Percentiles rank a stretch among this genome's conserved stretches.
Evolutionary conservation across 306 rosid genomes (phyloP).

Genomic region (Abrus pulchellus): DNA sequence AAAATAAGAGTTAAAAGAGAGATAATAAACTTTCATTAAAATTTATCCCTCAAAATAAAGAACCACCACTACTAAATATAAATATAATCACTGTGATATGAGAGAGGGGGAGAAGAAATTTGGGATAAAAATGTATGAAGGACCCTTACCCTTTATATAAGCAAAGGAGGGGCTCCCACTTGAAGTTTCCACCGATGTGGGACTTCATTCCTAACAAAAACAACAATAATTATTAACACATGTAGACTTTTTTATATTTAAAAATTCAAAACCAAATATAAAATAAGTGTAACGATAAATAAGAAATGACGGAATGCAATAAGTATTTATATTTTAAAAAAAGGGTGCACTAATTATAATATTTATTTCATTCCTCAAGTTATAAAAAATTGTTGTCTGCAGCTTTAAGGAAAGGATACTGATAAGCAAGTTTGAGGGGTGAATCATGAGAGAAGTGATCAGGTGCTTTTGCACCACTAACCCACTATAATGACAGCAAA

Average conservation of each 20-base stretch:
- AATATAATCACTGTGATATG: too few relatives aligned
- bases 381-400: slow-evolving; percentile 36
- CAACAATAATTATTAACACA: neutral
- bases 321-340: neutral
- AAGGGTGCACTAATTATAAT: neutral
- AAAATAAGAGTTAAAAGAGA: too few relatives aligned
- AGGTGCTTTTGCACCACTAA: slow-evolving; percentile 42
- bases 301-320: neutral
- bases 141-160: too few relatives aligned
- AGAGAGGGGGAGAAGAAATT: too few relatives aligned
- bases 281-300: neutral
- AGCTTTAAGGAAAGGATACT: slow-evolving; percentile 44
- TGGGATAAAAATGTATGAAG: too few relatives aligned
- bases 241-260: neutral
- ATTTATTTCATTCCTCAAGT: neutral
- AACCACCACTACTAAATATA: too few relatives aligned
- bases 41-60: too few relatives aligned
- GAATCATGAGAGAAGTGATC: neutral
- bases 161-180: too few relatives aligned
- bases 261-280: too few relatives aligned
- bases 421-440: neutral
- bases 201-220: too few relatives aligned
- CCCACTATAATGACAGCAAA: slow-evolving; percentile 39
- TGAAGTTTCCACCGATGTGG: too few relatives aligned
- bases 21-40: too few relatives aligned